Evolutionary conservation across 2,329 filamentous ascomycete species (phyloP).

Genomic region (Xylogone sp.): DNA sequence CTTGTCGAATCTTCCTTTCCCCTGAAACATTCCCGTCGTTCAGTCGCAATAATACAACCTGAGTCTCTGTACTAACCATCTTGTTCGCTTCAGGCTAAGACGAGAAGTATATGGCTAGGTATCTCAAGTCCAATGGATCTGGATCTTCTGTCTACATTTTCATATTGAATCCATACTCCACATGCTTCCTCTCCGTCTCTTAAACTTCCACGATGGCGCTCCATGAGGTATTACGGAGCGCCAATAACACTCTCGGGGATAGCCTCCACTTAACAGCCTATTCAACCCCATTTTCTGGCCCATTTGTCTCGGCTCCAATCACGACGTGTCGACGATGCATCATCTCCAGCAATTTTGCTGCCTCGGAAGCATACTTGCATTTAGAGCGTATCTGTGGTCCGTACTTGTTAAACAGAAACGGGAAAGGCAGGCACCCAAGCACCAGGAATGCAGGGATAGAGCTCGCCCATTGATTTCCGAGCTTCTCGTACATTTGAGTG

Average conservation of each 20-base stretch:
- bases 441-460: constrained; percentile 71
- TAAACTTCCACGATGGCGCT: neutral
- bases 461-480: constrained; percentile 73
- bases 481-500: constrained; percentile 40
- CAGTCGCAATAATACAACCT: neutral
- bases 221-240: neutral
- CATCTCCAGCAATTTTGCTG: constrained; percentile 36
- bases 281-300: constrained; percentile 14
- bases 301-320: constrained; percentile 14
- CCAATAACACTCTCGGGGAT: neutral
- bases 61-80: neutral
- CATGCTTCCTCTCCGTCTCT: neutral
- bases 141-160: neutral
- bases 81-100: neutral
- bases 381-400: constrained; percentile 57
- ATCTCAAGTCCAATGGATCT: neutral
- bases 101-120: neutral
- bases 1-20: constrained; percentile 1
- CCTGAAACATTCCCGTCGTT: neutral
- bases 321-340: constrained; percentile 15
- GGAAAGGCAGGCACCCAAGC: constrained; percentile 66
- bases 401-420: constrained; percentile 73
- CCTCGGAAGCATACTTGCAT: constrained; percentile 68
- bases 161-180: neutral
- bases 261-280: constrained; percentile 13